These are phyloP conservation scores for Actinidia arguta DNA, from an alignment of 179 eudicot species.

Conservation along the genomic window DNA sequence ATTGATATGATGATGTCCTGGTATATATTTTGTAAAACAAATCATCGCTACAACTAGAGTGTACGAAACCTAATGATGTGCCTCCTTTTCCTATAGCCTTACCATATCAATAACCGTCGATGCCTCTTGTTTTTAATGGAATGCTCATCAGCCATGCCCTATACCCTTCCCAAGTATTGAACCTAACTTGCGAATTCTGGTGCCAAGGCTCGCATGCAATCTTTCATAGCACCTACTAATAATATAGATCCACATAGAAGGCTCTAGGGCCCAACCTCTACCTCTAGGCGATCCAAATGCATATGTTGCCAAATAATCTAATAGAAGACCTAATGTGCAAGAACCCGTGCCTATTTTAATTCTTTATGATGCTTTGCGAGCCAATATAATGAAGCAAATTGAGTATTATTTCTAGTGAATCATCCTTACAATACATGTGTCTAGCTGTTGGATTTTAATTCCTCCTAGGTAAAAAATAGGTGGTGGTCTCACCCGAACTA, in stretches of 20 bases:
- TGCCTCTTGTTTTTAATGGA: conserved; percentile 59
- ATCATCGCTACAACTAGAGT: too few relatives aligned
- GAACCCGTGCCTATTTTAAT: conserved; percentile 54
- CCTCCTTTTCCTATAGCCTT: conserved; percentile 66
- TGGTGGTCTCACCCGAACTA: background rate
- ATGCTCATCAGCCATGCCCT: conserved; percentile 59
- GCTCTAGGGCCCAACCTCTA: conserved; percentile 35
- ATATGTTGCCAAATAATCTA: conserved; percentile 41
- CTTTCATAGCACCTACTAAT: conserved; percentile 50
- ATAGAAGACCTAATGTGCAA: conserved; percentile 53
- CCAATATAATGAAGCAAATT: conserved; percentile 72
- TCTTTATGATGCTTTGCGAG: conserved; percentile 59
- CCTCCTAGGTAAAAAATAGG: background rate
- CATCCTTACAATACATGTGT: background rate
- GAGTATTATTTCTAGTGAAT: conserved; percentile 94
- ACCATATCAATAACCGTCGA: conserved; percentile 67
- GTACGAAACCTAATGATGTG: conserved; percentile 40
- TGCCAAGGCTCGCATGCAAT: conserved; percentile 50
- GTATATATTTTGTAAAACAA: too few relatives aligned
- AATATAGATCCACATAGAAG: conserved; percentile 44
- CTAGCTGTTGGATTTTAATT: conserved; percentile 12
- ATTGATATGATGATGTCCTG: too few relatives aligned
- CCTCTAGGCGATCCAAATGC: conserved; percentile 46
- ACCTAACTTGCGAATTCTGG: conserved; percentile 48
- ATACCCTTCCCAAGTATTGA: conserved; percentile 54